These are phyloP conservation scores for Eimeria tenella DNA, from an alignment of 169 alveolate species.

Conservation along the genomic window DNA sequence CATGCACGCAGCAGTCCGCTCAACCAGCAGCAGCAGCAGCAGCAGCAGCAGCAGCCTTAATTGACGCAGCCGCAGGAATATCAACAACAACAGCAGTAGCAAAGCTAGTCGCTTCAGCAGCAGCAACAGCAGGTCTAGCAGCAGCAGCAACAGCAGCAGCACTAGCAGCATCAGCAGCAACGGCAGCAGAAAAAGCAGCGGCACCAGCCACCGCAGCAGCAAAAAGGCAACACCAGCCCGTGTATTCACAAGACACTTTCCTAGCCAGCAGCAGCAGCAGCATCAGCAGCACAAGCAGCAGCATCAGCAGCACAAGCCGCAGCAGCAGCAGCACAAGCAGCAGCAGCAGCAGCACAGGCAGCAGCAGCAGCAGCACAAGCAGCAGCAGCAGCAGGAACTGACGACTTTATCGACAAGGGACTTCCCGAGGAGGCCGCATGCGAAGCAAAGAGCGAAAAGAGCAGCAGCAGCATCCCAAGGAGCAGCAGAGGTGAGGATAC, in stretches of 20 bases:
- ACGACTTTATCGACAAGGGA: constrained; percentile 56
- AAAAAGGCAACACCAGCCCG: no score
- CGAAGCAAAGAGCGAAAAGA: constrained; percentile 67
- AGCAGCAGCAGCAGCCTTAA: background rate
- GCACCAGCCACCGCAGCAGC: background rate
- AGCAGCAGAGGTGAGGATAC: constrained; percentile 56
- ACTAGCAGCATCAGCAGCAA: background rate
- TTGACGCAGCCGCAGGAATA: background rate
- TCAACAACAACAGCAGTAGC: background rate
- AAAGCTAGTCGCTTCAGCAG: background rate
- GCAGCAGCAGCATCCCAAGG: constrained; percentile 63
- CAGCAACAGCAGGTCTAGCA: background rate
- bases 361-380: background rate
- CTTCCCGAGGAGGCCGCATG: constrained; percentile 74
- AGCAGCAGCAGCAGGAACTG: background rate
- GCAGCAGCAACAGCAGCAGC: background rate
- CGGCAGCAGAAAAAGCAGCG: background rate
- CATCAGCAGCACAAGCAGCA: background rate
- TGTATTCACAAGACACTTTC: background rate
- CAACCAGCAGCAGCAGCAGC: background rate
- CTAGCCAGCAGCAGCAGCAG: no score
- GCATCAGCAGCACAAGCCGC: background rate
- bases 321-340: background rate
- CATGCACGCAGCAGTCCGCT: no score
- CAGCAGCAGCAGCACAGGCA: background rate